A percentile compares a stretch with the other conserved stretches of the same genome.
Evolutionary conservation across 148 eudicot species (phyloP).

Genomic region (Polygonum aviculare): DNA sequence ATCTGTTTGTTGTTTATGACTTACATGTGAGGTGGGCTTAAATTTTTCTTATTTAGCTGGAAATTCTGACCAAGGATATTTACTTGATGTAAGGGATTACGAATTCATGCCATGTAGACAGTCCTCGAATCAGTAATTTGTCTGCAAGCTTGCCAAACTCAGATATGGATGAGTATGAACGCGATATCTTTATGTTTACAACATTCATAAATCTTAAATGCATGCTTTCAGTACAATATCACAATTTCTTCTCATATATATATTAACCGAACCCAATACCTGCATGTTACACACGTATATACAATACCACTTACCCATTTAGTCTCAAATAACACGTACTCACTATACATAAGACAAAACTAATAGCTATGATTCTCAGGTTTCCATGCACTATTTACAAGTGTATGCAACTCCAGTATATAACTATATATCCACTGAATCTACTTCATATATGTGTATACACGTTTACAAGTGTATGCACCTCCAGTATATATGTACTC

Average conservation of each 20-base stretch:
- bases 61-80: not conserved
- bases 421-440: too few species aligned
- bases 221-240: not conserved
- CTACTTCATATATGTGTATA: too few species aligned
- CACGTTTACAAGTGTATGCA: too few species aligned
- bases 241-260: not conserved
- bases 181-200: not conserved
- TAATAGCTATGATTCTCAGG: too few species aligned
- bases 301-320: too few species aligned
- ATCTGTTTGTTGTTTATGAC: not conserved
- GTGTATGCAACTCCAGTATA: too few species aligned
- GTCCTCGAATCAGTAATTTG: conserved; percentile 53
- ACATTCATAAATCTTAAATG: conserved; percentile 9
- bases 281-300: too few species aligned
- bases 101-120: conserved; percentile 46
- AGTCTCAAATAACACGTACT: too few species aligned
- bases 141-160: conserved; percentile 56
- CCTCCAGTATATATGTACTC: too few species aligned
- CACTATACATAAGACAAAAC: too few species aligned
- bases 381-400: too few species aligned
- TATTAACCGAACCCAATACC: too few species aligned
- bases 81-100: conserved; percentile 32
- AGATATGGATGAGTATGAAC: conserved; percentile 66
- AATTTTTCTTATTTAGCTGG: not conserved
- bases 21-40: not conserved